Conservation (phyloP, 1,139 yeast genomes). For the Cylindricascospora bacillispora region DNA sequence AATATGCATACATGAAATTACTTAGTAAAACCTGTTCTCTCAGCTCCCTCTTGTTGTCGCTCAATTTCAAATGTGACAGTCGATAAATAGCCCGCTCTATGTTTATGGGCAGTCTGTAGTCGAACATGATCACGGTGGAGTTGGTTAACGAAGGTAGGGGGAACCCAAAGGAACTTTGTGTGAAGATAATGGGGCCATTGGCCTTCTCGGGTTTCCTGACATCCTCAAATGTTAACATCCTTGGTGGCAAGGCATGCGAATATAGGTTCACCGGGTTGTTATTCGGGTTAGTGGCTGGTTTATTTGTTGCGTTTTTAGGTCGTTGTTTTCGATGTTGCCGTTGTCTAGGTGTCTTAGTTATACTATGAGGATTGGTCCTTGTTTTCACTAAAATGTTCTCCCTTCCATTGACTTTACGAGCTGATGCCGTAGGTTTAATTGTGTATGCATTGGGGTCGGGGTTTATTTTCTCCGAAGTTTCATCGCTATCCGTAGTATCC, state of each 20-base stretch:
- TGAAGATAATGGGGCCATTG: constrained; percentile 64
- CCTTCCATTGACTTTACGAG: too few species aligned
- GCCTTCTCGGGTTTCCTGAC: constrained; percentile 28
- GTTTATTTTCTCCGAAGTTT: too few species aligned
- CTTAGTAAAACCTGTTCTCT: constrained; percentile 85
- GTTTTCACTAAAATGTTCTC: not conserved
- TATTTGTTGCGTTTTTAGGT: not conserved
- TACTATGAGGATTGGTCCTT: not conserved
- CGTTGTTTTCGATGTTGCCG: not conserved
- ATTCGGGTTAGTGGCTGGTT: not conserved
- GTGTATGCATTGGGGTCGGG: too few species aligned
- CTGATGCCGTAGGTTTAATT: too few species aligned
- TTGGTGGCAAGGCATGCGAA: constrained; percentile 22
- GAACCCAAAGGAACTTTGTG: constrained; percentile 76
- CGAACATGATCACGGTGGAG: constrained; percentile 66
- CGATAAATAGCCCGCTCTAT: constrained; percentile 93
- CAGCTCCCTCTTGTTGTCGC: constrained; percentile 83
- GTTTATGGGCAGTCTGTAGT: constrained; percentile 80
- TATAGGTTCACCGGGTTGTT: not conserved
- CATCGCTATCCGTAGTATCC: too few species aligned
- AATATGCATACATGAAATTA: constrained; percentile 94
- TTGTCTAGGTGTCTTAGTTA: too few species aligned
- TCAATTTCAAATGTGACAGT: constrained; percentile 79
- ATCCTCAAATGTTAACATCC: constrained; percentile 26
- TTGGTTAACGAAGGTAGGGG: constrained; percentile 71